Evolutionary conservation across 805 yeast species (phyloP), one percentile per base, ranked within the genome.

Genomic region (Allodekkera sacchari): DNA sequence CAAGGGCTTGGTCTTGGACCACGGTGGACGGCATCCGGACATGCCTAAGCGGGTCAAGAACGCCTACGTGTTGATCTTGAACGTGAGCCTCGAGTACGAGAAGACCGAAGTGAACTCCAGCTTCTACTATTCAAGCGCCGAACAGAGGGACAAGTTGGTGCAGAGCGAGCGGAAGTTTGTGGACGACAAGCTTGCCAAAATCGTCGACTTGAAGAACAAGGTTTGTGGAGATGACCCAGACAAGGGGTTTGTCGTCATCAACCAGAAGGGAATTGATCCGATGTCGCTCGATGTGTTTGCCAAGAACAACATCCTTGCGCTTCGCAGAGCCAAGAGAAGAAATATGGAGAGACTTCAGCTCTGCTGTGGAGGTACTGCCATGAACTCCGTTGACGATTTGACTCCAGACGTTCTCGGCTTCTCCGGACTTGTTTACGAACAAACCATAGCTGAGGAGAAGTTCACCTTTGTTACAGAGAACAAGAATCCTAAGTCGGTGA

Each of bases 11-110:
- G 98, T 92, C 22, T 68, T 92, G 43, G 98, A 92, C 57, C 98
- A 92, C 56, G 98, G 98, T 44, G 96, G 96, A 12, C 76, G 98
- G 56, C 98, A 92, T 66, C 98, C 98, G 28, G 98, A 92, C 59
- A 92, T 92, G 98, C 98, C 98, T 37, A 82, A 77, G 43, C 63
- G 77, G 34, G 79, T 92, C 13, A 71, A 74, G 42, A 84, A 92
- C 55, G 96, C 96, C 2, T 66, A 74, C 49, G 77, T 92, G 21
- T 68, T 92, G 52, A 92, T 84, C 33, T 70, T 92, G 47, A 92
- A 92, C 56, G 98, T 92, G 27, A 83, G 95, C 5, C 66, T 92
- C 46, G 98, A 92, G 60, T 92, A 92, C 58, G 98, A 92, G 55
- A 92, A 92, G 66, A 85, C 96, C 26, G 98, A 92, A 64, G 96